Percentiles rank a stretch among this genome's conserved stretches.
Evolutionary conservation across 2,329 filamentous ascomycete genomes (phyloP).

Genomic region (Blumeria graminis): DNA sequence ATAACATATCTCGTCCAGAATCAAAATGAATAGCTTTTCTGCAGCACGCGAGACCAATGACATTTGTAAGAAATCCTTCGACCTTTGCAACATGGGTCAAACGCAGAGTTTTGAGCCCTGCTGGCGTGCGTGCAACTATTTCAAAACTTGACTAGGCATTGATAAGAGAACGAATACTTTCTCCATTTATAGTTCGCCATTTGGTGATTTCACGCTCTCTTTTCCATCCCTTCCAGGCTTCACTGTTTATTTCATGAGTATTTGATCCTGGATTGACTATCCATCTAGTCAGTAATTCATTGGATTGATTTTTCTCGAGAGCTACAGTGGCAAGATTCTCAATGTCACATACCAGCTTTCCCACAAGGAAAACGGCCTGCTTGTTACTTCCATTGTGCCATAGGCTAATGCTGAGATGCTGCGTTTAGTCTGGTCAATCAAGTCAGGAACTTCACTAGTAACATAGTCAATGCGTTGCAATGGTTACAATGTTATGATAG

Average conservation of each 20-base stretch:
- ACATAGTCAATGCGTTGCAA: too few species aligned
- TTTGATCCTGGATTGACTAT: neutral
- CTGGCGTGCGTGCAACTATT: neutral
- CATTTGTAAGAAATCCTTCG: constrained; percentile 1
- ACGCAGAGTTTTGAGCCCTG: neutral
- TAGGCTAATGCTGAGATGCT: too few species aligned
- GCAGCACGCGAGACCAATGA: neutral
- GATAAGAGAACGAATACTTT: neutral
- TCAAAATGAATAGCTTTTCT: neutral
- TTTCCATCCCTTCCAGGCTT: neutral
- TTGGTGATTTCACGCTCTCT: neutral
- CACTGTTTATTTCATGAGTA: neutral
- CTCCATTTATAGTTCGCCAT: neutral
- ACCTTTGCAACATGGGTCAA: neutral
- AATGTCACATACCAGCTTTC: too few species aligned
- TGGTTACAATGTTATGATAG: too few species aligned
- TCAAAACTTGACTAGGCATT: neutral
- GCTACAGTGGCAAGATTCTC: too few species aligned
- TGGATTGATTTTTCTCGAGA: too few species aligned
- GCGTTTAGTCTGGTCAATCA: too few species aligned
- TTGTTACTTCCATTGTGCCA: too few species aligned
- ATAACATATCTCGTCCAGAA: too few species aligned
- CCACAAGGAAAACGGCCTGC: too few species aligned
- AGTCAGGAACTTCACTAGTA: too few species aligned
- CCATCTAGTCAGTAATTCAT: too few species aligned